A percentile compares a stretch with the other conserved stretches of the same genome.
phyloP scores from a whole-genome alignment of 129 eudicot genomes.

The Logfia minima region DNA sequence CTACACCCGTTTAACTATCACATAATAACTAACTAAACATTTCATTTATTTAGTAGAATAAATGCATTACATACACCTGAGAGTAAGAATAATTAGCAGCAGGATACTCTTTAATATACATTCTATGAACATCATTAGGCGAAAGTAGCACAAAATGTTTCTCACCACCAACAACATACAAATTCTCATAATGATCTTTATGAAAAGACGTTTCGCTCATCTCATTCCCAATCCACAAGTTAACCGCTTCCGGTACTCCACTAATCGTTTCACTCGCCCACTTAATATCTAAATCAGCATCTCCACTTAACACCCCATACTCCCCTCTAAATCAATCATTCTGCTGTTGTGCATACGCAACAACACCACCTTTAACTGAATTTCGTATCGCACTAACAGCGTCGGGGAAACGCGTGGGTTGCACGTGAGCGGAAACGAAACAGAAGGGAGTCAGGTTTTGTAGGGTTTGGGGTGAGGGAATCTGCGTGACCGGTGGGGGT shows the following conservation, averaged over 20 bases:
- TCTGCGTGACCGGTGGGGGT: constrained; percentile 90
- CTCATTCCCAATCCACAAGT: constrained; percentile 82
- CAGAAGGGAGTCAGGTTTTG: constrained; percentile 51
- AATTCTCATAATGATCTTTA: constrained; percentile 92
- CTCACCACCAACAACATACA: constrained; percentile 83
- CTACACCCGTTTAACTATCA: too few relatives aligned
- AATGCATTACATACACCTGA: constrained; percentile 37
- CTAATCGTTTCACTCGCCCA: constrained; percentile 92
- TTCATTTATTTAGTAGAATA: too few relatives aligned
- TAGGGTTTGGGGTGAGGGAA: constrained; percentile 61
- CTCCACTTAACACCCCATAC: constrained; percentile 53
- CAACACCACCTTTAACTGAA: constrained; percentile 9
- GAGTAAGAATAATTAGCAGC: constrained; percentile 70
- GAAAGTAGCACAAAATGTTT: constrained; percentile 86
- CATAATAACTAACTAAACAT: not conserved
- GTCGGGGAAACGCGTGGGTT: constrained; percentile 39
- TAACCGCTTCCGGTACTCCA: constrained; percentile 78
- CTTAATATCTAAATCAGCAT: constrained; percentile 51
- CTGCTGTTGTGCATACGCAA: constrained; percentile 86
- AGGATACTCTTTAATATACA: constrained; percentile 72
- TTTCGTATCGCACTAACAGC: constrained; percentile 45
- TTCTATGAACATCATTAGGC: constrained; percentile 90
- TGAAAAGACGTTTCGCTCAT: constrained; percentile 78
- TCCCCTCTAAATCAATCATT: constrained; percentile 88
- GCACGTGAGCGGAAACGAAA: constrained; percentile 74